Conservation (phyloP, 129 eudicot genomes). For the Lonicera japonica region DNA sequence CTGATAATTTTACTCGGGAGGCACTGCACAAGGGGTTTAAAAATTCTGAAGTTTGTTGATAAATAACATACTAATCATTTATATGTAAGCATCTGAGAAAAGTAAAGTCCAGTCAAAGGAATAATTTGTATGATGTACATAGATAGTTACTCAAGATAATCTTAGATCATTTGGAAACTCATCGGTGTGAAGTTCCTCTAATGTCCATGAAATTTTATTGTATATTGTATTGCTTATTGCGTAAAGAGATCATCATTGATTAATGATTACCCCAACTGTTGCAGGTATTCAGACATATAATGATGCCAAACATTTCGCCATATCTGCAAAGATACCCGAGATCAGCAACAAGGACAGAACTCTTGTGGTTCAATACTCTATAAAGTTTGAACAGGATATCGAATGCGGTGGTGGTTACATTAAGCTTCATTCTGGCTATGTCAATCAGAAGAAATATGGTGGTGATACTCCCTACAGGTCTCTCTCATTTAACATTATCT, state of each 20-base stretch:
- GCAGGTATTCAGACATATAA: slow-evolving; percentile 36
- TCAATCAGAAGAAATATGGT: slow-evolving; percentile 42
- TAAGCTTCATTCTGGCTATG: slow-evolving; percentile 32
- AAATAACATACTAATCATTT: no score
- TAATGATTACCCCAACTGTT: background rate
- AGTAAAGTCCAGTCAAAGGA: no score
- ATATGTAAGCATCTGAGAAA: no score
- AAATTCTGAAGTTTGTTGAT: no score
- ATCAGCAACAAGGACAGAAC: slow-evolving; percentile 38
- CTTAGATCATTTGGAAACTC: background rate
- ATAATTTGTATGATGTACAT: no score
- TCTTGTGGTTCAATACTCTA: slow-evolving; percentile 32
- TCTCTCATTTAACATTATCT: background rate
- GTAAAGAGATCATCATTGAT: no score
- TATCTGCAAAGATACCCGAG: slow-evolving; percentile 38
- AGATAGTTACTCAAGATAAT: background rate
- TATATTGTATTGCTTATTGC: background rate
- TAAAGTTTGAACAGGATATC: slow-evolving; percentile 38
- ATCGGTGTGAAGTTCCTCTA: background rate
- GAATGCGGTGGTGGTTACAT: slow-evolving; percentile 50
- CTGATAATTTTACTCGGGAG: no score
- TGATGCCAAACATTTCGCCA: slow-evolving; percentile 33
- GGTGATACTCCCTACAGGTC: slow-evolving; percentile 50
- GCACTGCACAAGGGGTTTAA: no score
- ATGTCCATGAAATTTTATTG: background rate